These are phyloP conservation scores for Trypanosoma congolense DNA, from an alignment of 208 protist genomes.

Conservation along the genomic window DNA sequence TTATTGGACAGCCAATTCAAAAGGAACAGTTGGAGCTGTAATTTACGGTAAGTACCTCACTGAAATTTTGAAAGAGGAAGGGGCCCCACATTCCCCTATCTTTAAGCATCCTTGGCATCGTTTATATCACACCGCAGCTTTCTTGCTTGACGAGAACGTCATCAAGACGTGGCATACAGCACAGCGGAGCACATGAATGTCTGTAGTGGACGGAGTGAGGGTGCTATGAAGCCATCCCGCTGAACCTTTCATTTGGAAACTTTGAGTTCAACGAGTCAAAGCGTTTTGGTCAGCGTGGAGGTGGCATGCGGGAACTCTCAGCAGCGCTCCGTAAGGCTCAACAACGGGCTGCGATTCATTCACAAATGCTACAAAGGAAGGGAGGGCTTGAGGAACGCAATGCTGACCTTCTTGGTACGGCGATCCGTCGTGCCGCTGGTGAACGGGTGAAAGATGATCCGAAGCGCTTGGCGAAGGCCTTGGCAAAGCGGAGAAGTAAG, in stretches of 20 bases:
- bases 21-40: too few relatives aligned
- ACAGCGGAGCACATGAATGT: too few relatives aligned
- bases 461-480: slow-evolving; percentile 45
- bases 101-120: too few relatives aligned
- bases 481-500: slow-evolving; percentile 70
- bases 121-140: too few relatives aligned
- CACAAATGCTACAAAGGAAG: slow-evolving; percentile 29
- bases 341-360: slow-evolving; percentile 31
- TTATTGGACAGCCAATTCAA: too few relatives aligned
- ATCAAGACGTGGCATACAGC: too few relatives aligned
- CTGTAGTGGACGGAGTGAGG: neutral
- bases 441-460: slow-evolving; percentile 75
- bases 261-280: slow-evolving; percentile 81
- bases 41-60: too few relatives aligned
- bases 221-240: slow-evolving; percentile 27
- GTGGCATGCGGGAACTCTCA: slow-evolving; percentile 69
- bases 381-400: slow-evolving; percentile 46
- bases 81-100: too few relatives aligned
- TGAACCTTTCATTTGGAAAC: slow-evolving; percentile 72
- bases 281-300: slow-evolving; percentile 54
- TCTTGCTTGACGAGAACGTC: too few relatives aligned
- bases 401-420: slow-evolving; percentile 46
- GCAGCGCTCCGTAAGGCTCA: slow-evolving; percentile 48
- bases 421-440: slow-evolving; percentile 53
- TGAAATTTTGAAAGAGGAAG: too few relatives aligned